Conservation (phyloP, 2,329 filamentous ascomycete genomes). For the Fusarium succisae region DNA sequence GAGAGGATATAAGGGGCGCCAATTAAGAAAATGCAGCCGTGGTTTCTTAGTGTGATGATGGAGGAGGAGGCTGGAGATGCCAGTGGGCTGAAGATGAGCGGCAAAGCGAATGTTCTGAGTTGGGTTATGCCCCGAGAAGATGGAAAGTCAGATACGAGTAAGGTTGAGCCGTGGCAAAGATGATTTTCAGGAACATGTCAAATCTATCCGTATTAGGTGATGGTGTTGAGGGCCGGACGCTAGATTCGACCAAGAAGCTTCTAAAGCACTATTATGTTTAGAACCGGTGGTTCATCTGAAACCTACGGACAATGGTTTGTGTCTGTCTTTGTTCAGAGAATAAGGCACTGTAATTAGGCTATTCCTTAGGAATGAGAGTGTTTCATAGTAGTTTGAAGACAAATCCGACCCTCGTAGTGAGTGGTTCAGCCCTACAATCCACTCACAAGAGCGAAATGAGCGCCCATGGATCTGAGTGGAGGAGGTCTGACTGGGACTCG, state of each 20-base stretch:
- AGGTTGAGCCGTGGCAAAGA: not conserved
- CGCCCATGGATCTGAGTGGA: not conserved
- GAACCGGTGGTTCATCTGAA: not conserved
- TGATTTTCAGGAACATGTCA: not conserved
- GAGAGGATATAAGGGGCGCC: not conserved
- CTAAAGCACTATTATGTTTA: not conserved
- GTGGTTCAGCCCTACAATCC: conserved; percentile 30
- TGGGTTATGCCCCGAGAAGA: not conserved
- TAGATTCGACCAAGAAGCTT: not conserved
- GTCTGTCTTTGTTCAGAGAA: not conserved
- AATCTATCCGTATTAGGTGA: not conserved
- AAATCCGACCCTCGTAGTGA: not conserved
- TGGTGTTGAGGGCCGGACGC: not conserved
- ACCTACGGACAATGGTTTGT: not conserved
- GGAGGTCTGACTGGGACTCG: not conserved
- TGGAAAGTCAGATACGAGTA: not conserved
- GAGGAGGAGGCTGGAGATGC: conserved; percentile 13
- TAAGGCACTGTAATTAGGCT: not conserved
- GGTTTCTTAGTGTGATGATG: not conserved
- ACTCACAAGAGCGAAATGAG: conserved; percentile 5
- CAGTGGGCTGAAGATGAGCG: not conserved
- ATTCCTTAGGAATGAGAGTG: not conserved
- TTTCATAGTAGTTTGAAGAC: not conserved
- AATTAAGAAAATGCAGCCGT: not conserved
- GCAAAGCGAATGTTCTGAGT: not conserved